These are phyloP conservation scores for Sarcomyxa edulis DNA, from an alignment of 768 basidiomycete species.

Conservation along the genomic window DNA sequence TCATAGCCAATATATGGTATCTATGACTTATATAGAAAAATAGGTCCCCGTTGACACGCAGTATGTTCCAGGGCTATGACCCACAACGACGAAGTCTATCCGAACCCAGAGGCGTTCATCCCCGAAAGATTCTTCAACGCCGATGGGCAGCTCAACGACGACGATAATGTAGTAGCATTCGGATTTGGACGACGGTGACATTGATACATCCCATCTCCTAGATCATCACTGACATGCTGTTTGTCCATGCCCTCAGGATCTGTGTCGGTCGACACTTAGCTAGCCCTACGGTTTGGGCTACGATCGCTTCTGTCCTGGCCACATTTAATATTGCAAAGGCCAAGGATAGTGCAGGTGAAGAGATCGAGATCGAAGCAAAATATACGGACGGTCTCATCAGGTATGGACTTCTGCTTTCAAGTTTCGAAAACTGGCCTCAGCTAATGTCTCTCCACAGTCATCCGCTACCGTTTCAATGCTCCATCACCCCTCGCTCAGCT, in stretches of 20 bases:
- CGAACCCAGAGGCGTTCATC: not conserved
- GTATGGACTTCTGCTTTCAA: too few species aligned
- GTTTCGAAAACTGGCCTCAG: too few species aligned
- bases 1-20: constrained; percentile 4
- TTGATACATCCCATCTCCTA: not conserved
- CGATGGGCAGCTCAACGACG: not conserved
- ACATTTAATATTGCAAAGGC: constrained; percentile 4
- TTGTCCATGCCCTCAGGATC: constrained; percentile 11
- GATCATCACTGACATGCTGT: too few species aligned
- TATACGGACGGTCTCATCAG: too few species aligned
- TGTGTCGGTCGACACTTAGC: constrained; percentile 29
- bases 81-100: not conserved
- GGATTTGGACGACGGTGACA: constrained; percentile 7
- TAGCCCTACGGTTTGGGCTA: constrained; percentile 26
- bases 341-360: not conserved
- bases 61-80: constrained; percentile 1
- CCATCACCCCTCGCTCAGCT: constrained; percentile 24
- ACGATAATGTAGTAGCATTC: constrained; percentile 2
- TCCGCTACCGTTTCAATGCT: constrained; percentile 22
- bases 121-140: constrained; percentile 4
- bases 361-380: too few species aligned
- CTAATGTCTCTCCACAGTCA: too few species aligned
- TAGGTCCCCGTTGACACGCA: too few species aligned
- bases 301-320: constrained; percentile 21
- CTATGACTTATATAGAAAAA: not conserved